A percentile compares a stretch with the other conserved stretches of the same genome.
phyloP scores from a whole-genome alignment of 2,329 filamentous ascomycete genomes.

The Lasiodiplodia sp. region DNA sequence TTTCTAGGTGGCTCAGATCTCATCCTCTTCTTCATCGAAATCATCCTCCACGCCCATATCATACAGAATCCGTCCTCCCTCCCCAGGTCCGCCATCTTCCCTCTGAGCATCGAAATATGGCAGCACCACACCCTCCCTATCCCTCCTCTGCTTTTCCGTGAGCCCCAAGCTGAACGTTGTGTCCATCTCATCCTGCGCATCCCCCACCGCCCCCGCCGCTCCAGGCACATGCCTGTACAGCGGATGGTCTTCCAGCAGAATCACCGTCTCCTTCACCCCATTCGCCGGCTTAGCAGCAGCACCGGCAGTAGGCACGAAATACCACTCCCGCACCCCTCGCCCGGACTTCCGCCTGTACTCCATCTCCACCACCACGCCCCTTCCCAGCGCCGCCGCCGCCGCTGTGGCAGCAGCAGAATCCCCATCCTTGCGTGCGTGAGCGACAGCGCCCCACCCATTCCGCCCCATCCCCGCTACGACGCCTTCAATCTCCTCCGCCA shows the following conservation, averaged over 20 bases:
- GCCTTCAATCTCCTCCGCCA: constrained; percentile 79
- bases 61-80: constrained; percentile 92
- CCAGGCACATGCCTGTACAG: constrained; percentile 63
- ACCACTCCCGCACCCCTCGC: constrained; percentile 75
- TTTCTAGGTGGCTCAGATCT: constrained; percentile 59
- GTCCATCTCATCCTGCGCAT: constrained; percentile 49
- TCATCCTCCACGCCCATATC: constrained; percentile 97
- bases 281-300: constrained; percentile 37
- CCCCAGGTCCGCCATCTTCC: constrained; percentile 68
- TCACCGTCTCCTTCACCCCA: constrained; percentile 56
- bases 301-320: constrained; percentile 57
- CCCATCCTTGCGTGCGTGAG: too few species aligned
- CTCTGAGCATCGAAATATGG: constrained; percentile 98
- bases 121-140: constrained; percentile 86
- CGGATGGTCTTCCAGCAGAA: constrained; percentile 78
- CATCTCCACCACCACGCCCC: constrained; percentile 78
- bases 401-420: too few species aligned
- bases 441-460: constrained; percentile 46
- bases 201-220: constrained; percentile 31
- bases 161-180: constrained; percentile 87
- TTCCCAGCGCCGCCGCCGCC: constrained; percentile 30
- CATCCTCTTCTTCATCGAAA: constrained; percentile 95
- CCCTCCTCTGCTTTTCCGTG: constrained; percentile 87
- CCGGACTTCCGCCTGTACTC: constrained; percentile 87
- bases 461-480: constrained; percentile 72